A percentile compares a stretch with the other conserved stretches of the same genome.
These are phyloP conservation scores for Phenoliferia sp. DNA, from an alignment of 1,284 basidiomycete species.

Conservation along the genomic window DNA sequence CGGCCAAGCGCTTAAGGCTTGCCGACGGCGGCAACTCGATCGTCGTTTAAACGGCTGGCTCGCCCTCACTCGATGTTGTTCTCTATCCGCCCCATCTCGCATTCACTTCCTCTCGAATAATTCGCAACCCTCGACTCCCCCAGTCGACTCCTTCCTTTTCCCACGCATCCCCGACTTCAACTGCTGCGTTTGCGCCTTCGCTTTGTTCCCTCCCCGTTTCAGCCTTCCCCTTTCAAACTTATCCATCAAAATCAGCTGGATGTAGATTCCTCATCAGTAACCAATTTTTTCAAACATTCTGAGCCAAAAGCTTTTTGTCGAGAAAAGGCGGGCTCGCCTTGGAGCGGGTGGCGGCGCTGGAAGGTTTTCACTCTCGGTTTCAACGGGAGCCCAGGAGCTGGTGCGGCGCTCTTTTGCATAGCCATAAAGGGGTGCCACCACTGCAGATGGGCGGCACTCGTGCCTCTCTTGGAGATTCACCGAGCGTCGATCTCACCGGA, in stretches of 20 bases:
- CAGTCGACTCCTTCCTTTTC: not conserved
- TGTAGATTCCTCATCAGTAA: not conserved
- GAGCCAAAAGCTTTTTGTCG: too few relatives aligned
- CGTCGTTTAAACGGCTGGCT: conserved; percentile 6
- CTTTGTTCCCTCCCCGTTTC: not conserved
- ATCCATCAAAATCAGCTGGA: not conserved
- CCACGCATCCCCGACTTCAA: not conserved
- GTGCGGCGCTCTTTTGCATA: too few relatives aligned
- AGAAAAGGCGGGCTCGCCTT: too few relatives aligned
- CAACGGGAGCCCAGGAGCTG: too few relatives aligned
- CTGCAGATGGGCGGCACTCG: too few relatives aligned
- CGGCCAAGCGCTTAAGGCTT: conserved; percentile 8
- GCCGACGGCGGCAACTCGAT: conserved; percentile 9
- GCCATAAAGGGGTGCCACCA: too few relatives aligned
- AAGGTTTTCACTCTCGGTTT: too few relatives aligned
- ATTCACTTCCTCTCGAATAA: not conserved
- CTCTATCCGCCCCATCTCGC: not conserved
- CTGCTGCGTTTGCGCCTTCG: not conserved
- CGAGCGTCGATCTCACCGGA: too few relatives aligned
- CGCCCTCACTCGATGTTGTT: not conserved
- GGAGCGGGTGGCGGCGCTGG: too few relatives aligned
- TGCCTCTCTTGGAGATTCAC: too few relatives aligned
- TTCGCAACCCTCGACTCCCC: not conserved
- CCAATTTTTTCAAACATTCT: too few relatives aligned
- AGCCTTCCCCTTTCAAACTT: not conserved